phyloP scores from a whole-genome alignment of 78 protist species.

The Pelomyxa schiedti region DNA sequence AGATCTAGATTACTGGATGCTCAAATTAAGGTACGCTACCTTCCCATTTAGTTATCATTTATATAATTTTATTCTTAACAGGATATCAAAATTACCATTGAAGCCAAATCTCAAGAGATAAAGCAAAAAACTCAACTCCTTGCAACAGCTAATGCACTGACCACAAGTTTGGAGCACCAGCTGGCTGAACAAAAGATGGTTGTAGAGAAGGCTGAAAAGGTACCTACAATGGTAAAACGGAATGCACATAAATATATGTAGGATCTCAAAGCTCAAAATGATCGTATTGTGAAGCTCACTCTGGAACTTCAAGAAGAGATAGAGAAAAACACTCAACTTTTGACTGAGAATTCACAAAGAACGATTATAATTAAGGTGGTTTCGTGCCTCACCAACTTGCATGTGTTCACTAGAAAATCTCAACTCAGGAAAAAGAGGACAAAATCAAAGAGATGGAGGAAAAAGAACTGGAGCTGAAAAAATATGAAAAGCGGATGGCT shows the following conservation, averaged over 20 bases:
- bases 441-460: constrained; percentile 5
- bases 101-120: constrained; percentile 15
- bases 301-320: constrained; percentile 33
- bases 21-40: constrained; percentile 11
- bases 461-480: neutral
- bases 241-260: no score
- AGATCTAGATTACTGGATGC: constrained; percentile 27
- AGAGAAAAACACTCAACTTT: neutral
- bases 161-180: neutral
- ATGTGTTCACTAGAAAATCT: no score
- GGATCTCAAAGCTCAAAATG: constrained; percentile 19
- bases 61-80: neutral
- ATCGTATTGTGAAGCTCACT: constrained; percentile 20
- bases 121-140: neutral
- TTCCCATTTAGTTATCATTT: neutral
- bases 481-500: neutral
- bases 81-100: constrained; percentile 7
- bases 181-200: neutral
- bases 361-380: constrained; percentile 28
- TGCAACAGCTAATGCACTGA: neutral
- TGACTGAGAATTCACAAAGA: neutral
- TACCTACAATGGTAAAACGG: no score
- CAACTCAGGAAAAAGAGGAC: constrained; percentile 18
- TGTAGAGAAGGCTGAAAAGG: neutral
- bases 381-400: no score